Evolutionary conservation across 805 yeast genomes (phyloP).

Genomic region (Ogataea populi-albae): DNA sequence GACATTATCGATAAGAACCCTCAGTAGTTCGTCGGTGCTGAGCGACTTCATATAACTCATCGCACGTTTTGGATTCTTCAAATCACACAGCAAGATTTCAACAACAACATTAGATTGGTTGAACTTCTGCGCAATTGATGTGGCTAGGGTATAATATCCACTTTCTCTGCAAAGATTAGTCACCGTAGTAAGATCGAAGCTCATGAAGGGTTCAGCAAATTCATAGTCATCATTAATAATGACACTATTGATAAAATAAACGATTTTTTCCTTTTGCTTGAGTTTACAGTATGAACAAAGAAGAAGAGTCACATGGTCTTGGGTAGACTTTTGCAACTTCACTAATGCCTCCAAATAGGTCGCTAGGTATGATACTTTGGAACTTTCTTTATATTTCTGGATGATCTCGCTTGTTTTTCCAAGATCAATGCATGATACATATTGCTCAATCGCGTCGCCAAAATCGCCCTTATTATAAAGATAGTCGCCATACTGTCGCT

Average conservation of each 20-base stretch:
- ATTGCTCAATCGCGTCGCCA: conserved; percentile 72
- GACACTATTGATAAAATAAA: conserved; percentile 48
- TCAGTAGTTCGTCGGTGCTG: conserved; percentile 70
- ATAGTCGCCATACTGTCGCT: conserved; percentile 66
- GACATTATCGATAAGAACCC: conserved; percentile 55
- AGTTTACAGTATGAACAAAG: conserved; percentile 78
- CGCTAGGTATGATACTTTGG: conserved; percentile 63
- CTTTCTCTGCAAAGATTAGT: conserved; percentile 71
- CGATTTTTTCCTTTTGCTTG: conserved; percentile 56
- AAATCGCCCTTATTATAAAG: conserved; percentile 64
- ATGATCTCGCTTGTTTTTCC: conserved; percentile 75
- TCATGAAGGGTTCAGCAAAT: conserved; percentile 35
- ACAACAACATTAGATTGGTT: conserved; percentile 75
- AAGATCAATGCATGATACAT: conserved; percentile 44
- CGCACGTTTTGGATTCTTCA: conserved; percentile 57
- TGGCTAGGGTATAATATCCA: conserved; percentile 63
- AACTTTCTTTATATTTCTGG: conserved; percentile 73
- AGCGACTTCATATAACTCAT: conserved; percentile 65
- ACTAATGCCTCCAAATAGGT: conserved; percentile 62
- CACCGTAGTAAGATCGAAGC: conserved; percentile 66
- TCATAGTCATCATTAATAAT: conserved; percentile 33
- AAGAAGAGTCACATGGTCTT: conserved; percentile 78
- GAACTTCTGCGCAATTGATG: conserved; percentile 63
- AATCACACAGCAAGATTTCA: conserved; percentile 66
- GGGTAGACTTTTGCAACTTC: conserved; percentile 52